Conservation (phyloP, 306 rosid genomes). For the Luffa acutangula region DNA sequence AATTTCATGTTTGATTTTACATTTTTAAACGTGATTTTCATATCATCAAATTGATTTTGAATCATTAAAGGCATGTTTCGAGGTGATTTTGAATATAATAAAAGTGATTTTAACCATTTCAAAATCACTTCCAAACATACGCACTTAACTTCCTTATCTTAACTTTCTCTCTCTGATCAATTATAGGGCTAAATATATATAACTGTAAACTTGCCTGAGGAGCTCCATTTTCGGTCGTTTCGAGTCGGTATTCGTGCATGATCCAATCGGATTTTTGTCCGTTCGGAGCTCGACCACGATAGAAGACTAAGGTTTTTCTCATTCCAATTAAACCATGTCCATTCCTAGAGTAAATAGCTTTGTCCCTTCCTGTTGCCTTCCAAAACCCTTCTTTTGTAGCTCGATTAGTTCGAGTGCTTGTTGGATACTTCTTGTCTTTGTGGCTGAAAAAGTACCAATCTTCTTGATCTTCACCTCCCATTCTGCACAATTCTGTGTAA, state of each 20-base stretch:
- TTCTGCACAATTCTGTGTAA: slow-evolving; percentile 53
- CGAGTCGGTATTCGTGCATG: slow-evolving; percentile 85
- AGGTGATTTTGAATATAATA: too few relatives aligned
- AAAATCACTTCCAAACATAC: too few relatives aligned
- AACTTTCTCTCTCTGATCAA: too few relatives aligned
- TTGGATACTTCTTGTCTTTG: slow-evolving; percentile 89
- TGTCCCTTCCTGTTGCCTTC: slow-evolving; percentile 93
- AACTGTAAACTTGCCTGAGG: slow-evolving; percentile 35
- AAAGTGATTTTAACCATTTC: too few relatives aligned
- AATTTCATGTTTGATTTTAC: too few relatives aligned
- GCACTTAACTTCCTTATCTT: too few relatives aligned
- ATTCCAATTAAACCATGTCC: slow-evolving; percentile 44
- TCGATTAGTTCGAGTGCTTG: slow-evolving; percentile 73
- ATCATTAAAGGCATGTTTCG: too few relatives aligned
- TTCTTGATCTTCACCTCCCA: slow-evolving; percentile 51
- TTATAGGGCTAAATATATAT: too few relatives aligned
- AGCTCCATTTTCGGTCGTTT: slow-evolving; percentile 56
- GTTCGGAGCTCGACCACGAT: slow-evolving; percentile 88
- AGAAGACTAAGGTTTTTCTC: slow-evolving; percentile 84
- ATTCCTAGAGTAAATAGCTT: slow-evolving; percentile 50
- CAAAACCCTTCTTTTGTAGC: slow-evolving; percentile 92
- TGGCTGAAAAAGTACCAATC: slow-evolving; percentile 94
- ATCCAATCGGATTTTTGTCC: slow-evolving; percentile 89
- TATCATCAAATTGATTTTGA: too few relatives aligned
- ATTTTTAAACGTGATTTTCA: too few relatives aligned